Base-by-base conservation (phyloP, 768 basidiomycete genomes). In the Leccinum variicolor region DNA sequence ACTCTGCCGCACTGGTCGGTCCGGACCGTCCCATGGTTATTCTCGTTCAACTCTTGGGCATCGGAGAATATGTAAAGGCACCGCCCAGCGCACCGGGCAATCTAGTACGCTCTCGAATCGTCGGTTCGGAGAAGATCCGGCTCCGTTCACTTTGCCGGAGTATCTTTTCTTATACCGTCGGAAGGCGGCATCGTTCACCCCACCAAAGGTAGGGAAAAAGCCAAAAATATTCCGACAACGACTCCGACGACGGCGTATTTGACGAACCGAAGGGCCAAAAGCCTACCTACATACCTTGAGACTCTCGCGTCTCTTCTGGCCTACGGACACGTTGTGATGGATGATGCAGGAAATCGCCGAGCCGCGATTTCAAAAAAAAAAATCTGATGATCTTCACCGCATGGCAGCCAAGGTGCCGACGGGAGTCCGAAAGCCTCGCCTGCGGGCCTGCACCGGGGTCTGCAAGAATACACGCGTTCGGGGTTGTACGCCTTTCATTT, bases 11-110 rank as follows among this genome's bases (percentile, higher is more conserved):
- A 41, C 39, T 53, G 23, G 14, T n/a, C n/a, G n/a, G n/a, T n/a
- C n/a, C n/a, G n/a, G n/a, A n/a, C n/a, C n/a, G n/a, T 45, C 17
- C 10, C 43, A 53, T 34, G 39, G 29, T 36, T 64, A 59, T 62
- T 62, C 52, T 50, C 52, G 56, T 59, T 41, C 8, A n/a, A 50
- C 28, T n/a, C n/a, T 41, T 15, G 39, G n/a, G 39, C 3, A 41
- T 41, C n/a, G n/a, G 39, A n/a, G n/a, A 4, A n/a, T 41, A n/a
- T n/a, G 39, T 41, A 41, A 8, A 41, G 39, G 4, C n/a, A 41
- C 39, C 17, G n/a, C n/a, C 39, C 8, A n/a, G n/a, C 9, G 1
- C 8, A 39, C 3, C 8, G 17, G 8, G 8, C 3, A 39, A 39
- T 15, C 15, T 7, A n/a, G n/a, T n/a, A 34, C 34, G 34, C 34